phyloP scores from a whole-genome alignment of 2,329 filamentous ascomycete genomes.

The Microcyclosporella mali region DNA sequence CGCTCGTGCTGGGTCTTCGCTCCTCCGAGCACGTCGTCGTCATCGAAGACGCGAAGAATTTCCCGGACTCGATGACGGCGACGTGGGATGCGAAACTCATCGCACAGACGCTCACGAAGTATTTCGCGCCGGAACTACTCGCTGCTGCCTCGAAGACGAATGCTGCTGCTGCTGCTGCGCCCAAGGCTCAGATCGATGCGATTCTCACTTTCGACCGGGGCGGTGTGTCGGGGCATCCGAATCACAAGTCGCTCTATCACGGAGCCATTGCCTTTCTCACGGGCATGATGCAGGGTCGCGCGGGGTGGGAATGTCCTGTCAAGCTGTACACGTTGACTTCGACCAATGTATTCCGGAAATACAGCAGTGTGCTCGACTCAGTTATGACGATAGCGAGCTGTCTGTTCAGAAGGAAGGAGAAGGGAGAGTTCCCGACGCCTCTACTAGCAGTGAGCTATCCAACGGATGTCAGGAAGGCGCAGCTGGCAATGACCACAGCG shows the following conservation, averaged over 20 bases:
- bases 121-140: constrained; percentile 64
- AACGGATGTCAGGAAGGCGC: constrained; percentile 58
- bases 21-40: constrained; percentile 74
- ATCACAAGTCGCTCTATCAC: constrained; percentile 83
- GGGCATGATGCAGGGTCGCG: constrained; percentile 55
- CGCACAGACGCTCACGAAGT: constrained; percentile 60
- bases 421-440: constrained; percentile 48
- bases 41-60: constrained; percentile 70
- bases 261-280: constrained; percentile 70
- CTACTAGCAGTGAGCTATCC: constrained; percentile 69
- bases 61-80: constrained; percentile 82
- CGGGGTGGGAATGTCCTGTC: constrained; percentile 65
- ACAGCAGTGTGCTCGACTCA: constrained; percentile 68
- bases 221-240: constrained; percentile 83
- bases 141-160: constrained; percentile 36
- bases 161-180: constrained; percentile 43
- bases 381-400: constrained; percentile 61
- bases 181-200: constrained; percentile 61
- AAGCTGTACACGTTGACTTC: constrained; percentile 78
- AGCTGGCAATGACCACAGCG: constrained; percentile 80
- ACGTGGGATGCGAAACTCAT: constrained; percentile 70
- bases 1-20: constrained; percentile 66
- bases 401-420: constrained; percentile 44
- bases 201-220: constrained; percentile 82
- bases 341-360: constrained; percentile 71